These are phyloP conservation scores for Claviceps monticola DNA, from an alignment of 2,329 filamentous ascomycete genomes.

Conservation along the genomic window DNA sequence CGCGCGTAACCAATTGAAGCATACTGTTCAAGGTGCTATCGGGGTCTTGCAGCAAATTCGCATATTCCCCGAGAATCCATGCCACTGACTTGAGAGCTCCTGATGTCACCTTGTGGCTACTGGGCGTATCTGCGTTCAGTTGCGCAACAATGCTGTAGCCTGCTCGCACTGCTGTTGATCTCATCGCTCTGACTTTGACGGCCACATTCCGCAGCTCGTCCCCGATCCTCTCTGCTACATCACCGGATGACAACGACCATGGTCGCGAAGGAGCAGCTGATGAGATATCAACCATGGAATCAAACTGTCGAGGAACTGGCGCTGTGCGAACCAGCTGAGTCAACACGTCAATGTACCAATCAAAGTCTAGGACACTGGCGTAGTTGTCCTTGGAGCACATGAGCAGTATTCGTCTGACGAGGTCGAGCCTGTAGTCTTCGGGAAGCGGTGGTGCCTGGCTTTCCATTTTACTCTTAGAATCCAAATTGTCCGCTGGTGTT, in stretches of 20 bases:
- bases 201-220: slow-evolving; percentile 79
- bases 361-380: slow-evolving; percentile 73
- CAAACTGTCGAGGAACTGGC: slow-evolving; percentile 30
- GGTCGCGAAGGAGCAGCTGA: slow-evolving; percentile 12
- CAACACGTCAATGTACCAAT: slow-evolving; percentile 91
- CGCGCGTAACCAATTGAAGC: slow-evolving; percentile 48
- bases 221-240: slow-evolving; percentile 60
- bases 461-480: slow-evolving; percentile 17
- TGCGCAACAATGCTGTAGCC: slow-evolving; percentile 62
- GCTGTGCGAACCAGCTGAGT: slow-evolving; percentile 69
- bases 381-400: slow-evolving; percentile 91
- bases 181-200: slow-evolving; percentile 77
- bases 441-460: slow-evolving; percentile 50
- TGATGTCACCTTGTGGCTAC: slow-evolving; percentile 42
- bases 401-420: slow-evolving; percentile 68
- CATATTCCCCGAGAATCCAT: slow-evolving; percentile 85
- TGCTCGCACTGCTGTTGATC: slow-evolving; percentile 66
- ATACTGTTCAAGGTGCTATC: slow-evolving; percentile 62
- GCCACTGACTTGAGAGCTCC: slow-evolving; percentile 62
- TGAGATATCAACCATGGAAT: slow-evolving; percentile 20
- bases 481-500: slow-evolving; percentile 28
- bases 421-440: slow-evolving; percentile 71
- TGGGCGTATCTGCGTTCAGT: slow-evolving; percentile 35
- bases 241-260: slow-evolving; percentile 12
- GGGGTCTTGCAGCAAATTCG: slow-evolving; percentile 53